phyloP scores from a whole-genome alignment of 2,329 filamentous ascomycete species.

The Xylaria sp. region DNA sequence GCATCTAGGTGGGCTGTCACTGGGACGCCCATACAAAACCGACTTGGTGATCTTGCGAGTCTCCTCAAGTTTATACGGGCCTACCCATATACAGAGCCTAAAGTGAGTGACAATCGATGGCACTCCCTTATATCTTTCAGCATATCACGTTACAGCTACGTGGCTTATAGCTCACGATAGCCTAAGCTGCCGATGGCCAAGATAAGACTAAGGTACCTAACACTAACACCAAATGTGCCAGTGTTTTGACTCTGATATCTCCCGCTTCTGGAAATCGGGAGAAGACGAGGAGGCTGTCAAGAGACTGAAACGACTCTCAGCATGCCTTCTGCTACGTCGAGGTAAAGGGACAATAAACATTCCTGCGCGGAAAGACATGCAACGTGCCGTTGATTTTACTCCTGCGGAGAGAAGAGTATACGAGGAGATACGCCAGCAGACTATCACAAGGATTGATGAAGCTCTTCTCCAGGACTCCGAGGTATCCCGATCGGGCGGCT shows the following conservation, averaged over 20 bases:
- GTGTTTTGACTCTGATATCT: slow-evolving; percentile 45
- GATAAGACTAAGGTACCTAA: no score
- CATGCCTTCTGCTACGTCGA: slow-evolving; percentile 44
- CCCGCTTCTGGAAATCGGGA: slow-evolving; percentile 43
- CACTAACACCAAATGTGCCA: no score
- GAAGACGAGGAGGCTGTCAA: slow-evolving; percentile 41
- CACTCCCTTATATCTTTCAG: no score
- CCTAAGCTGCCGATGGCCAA: no score
- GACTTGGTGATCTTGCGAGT: slow-evolving; percentile 44
- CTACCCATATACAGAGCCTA: slow-evolving; percentile 44
- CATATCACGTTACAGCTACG: no score
- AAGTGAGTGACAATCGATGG: no score
- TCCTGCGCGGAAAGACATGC: slow-evolving; percentile 40
- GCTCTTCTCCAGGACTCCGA: slow-evolving; percentile 31
- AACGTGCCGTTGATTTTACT: slow-evolving; percentile 41
- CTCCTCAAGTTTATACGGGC: slow-evolving; percentile 48
- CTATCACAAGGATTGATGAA: slow-evolving; percentile 40
- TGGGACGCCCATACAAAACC: slow-evolving; percentile 54
- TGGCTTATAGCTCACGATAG: no score
- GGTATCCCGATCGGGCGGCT: slow-evolving; percentile 25
- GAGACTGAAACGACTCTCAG: slow-evolving; percentile 43
- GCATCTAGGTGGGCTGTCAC: slow-evolving; percentile 50
- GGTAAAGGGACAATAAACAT: slow-evolving; percentile 44
- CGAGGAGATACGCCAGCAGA: slow-evolving; percentile 31
- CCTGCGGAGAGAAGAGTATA: slow-evolving; percentile 42